Percentiles rank a stretch among this genome's conserved stretches.
These are phyloP conservation scores for Pseudonitzschia pungens DNA, from an alignment of 108 stramenopile species.

Conservation along the genomic window DNA sequence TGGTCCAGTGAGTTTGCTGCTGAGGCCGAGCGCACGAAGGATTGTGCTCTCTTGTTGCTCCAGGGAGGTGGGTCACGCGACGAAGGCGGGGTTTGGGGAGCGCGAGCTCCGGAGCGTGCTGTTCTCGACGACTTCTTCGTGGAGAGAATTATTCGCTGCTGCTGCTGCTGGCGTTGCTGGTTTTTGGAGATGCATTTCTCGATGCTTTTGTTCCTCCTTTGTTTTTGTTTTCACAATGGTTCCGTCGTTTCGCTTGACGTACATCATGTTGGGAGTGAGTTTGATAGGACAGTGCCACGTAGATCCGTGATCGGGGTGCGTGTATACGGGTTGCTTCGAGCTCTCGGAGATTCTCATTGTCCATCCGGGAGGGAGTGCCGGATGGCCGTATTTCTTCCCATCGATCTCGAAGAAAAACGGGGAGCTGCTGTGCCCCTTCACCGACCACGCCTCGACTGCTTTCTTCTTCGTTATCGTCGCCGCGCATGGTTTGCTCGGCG, in stretches of 20 bases:
- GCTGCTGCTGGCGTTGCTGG: neutral
- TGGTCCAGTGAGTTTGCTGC: neutral
- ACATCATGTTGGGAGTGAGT: constrained; percentile 25
- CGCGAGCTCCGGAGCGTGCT: neutral
- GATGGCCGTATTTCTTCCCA: constrained; percentile 28
- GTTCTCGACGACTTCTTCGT: neutral
- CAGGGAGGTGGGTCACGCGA: neutral
- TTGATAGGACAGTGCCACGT: constrained; percentile 77
- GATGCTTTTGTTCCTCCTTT: neutral
- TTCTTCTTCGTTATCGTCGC: constrained; percentile 9
- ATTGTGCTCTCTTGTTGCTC: neutral
- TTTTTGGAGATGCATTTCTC: neutral
- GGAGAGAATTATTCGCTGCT: neutral
- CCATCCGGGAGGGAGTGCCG: constrained; percentile 77
- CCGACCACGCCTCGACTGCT: constrained; percentile 32
- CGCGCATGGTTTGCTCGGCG: too few relatives aligned
- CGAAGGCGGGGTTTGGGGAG: constrained; percentile 2
- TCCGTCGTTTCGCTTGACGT: constrained; percentile 4
- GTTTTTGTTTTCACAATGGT: neutral
- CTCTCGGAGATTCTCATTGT: constrained; percentile 56
- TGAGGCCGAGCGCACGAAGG: neutral
- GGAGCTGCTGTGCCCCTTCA: constrained; percentile 12
- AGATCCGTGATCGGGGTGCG: constrained; percentile 69
- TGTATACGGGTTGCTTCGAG: constrained; percentile 61
- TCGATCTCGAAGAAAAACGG: constrained; percentile 15